Evolutionary conservation across 257 asterid species (phyloP).

Genomic region (Przewalskia tangutica): DNA sequence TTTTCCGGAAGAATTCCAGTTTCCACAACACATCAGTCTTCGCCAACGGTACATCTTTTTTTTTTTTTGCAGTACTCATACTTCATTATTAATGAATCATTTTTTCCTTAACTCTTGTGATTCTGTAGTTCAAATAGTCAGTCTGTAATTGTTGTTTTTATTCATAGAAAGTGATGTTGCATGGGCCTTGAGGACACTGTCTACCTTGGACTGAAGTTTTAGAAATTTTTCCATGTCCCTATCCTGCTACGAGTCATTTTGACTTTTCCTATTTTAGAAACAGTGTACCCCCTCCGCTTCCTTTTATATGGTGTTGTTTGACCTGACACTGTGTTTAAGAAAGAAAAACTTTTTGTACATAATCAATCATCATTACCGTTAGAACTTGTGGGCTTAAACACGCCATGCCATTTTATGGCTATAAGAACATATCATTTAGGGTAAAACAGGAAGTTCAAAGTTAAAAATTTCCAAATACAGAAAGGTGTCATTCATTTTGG

Average conservation of each 20-base stretch:
- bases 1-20: conserved; percentile 64
- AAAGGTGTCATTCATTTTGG: neutral
- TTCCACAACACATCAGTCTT: conserved; percentile 67
- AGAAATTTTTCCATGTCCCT: neutral
- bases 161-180: neutral
- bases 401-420: neutral
- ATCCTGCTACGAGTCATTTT: neutral
- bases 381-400: neutral
- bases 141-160: neutral
- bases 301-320: neutral
- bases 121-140: neutral
- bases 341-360: neutral
- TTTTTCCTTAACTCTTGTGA: neutral
- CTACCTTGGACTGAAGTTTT: neutral
- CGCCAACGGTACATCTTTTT: conserved; percentile 60
- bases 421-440: neutral
- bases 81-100: neutral
- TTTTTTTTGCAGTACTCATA: neutral
- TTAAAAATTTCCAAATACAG: neutral
- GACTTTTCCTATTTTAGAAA: neutral
- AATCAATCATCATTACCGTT: neutral
- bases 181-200: neutral
- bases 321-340: neutral
- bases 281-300: neutral
- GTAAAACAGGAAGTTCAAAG: neutral